These are phyloP conservation scores for Nicotiana paniculata DNA, from an alignment of 257 asterid genomes.

Conservation along the genomic window DNA sequence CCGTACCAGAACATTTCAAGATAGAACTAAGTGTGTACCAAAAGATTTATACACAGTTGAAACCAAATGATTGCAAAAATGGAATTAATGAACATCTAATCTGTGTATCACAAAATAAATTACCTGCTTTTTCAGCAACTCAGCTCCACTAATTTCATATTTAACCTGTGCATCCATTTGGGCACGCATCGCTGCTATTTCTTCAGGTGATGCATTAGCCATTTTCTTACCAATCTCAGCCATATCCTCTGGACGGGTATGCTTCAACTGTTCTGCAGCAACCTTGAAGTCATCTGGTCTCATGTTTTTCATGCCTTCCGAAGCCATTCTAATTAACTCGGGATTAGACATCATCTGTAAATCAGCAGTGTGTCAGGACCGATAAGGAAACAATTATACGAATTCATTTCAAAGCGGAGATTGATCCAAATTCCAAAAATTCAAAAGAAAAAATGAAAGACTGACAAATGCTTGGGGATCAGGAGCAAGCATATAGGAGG, in stretches of 20 bases:
- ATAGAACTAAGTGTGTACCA: neutral
- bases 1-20: neutral
- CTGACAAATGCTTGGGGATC: neutral
- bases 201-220: conserved; percentile 95
- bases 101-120: neutral
- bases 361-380: conserved; percentile 11
- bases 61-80: neutral
- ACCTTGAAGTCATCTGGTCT: conserved; percentile 78
- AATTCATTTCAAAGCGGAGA: neutral
- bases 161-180: conserved; percentile 74
- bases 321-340: conserved; percentile 80
- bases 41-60: neutral
- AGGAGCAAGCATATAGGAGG: neutral
- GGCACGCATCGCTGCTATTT: conserved; percentile 72
- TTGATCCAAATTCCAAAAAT: neutral
- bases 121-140: conserved; percentile 94
- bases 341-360: conserved; percentile 99
- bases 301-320: conserved; percentile 89
- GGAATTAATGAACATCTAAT: neutral
- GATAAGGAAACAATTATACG: neutral
- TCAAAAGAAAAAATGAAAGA: neutral
- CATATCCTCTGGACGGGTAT: conserved; percentile 86
- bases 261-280: conserved; percentile 94
- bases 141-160: conserved; percentile 72
- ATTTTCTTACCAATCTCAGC: conserved; percentile 82